Evolutionary conservation across 202 grass and related monocot species (phyloP), one percentile per base, ranked within the genome.

Genomic region (Cymbopogon flexuosus): DNA sequence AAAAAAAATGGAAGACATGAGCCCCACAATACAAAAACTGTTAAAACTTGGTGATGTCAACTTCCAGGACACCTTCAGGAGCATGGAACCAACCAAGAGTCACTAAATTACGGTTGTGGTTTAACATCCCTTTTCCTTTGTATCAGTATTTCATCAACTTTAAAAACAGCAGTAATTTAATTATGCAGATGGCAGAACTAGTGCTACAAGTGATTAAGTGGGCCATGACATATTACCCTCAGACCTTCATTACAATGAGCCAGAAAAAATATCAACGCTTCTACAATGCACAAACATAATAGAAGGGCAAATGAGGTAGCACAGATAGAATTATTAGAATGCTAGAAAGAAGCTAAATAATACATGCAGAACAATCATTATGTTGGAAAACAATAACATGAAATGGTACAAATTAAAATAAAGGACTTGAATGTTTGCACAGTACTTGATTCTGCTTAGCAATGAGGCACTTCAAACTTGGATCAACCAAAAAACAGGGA

Each of bases 21-120:
- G 10, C 23, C 82, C 31, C 70, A 56, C 40, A 30, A 60, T 78
- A 72, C 5, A 58, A 16, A 16, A 7, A 85, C n/a, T 72, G n/a
- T 70, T 19, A 72, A 83, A 18, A 24, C 45, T 59, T 75, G 42
- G 18, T 84, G 4, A 27, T 84, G 52, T 61, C 10, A 63, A 75
- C 22, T 52, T 75, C 9, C 34, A 80, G 34, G 57, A 39, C 9
- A 43, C 43, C 30, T 84, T 76, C 31, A 11, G 73, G 64, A 64
- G 62, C 74, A 56, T 42, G 3, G 62, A 81, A 84, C 10, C 13
- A 80, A 42, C 35, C 9, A 54, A 43, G 40, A 56, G 42, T 46
- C 47, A n/a, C 51, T 21, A 35, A 58, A 30, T 63, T 76, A 40
- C 58, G 45, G 24, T 43, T 8, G 34, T 67, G 12, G 42, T 62